A percentile compares a stretch with the other conserved stretches of the same genome.
Conservation (phyloP, 768 basidiomycete species). For the Mycena indigotica region DNA sequence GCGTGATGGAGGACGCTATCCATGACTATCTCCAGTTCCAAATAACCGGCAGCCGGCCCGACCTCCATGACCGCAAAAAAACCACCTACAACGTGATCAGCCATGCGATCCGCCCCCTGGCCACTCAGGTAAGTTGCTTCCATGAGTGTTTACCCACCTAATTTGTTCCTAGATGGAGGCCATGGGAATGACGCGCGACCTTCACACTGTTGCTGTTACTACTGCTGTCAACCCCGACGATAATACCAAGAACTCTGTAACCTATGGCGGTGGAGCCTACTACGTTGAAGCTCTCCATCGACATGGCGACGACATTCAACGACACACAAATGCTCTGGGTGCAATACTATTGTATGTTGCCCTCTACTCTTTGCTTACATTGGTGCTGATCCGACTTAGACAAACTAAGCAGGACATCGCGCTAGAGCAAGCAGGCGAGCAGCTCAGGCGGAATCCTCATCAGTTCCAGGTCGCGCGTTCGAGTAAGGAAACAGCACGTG, state of each 20-base stretch:
- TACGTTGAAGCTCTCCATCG: not conserved
- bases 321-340: not conserved
- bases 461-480: not conserved
- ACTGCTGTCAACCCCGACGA: not conserved
- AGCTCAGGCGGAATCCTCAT: not conserved
- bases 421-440: not conserved
- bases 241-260: not conserved
- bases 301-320: not conserved
- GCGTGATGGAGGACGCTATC: not conserved
- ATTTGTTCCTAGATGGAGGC: not conserved
- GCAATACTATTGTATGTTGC: not conserved
- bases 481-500: conserved; percentile 27
- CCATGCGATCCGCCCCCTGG: not conserved
- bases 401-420: not conserved
- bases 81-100: not conserved
- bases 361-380: not conserved
- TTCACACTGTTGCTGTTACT: not conserved
- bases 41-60: not conserved
- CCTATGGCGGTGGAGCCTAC: not conserved
- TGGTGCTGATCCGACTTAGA: not conserved
- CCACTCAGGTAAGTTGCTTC: not conserved
- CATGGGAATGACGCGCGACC: not conserved
- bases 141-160: not conserved
- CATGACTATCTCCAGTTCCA: not conserved
- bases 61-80: not conserved